Evolutionary conservation across 306 rosid genomes (phyloP), one percentile per base, ranked within the genome.

Genomic region (Sicyos edulis): DNA sequence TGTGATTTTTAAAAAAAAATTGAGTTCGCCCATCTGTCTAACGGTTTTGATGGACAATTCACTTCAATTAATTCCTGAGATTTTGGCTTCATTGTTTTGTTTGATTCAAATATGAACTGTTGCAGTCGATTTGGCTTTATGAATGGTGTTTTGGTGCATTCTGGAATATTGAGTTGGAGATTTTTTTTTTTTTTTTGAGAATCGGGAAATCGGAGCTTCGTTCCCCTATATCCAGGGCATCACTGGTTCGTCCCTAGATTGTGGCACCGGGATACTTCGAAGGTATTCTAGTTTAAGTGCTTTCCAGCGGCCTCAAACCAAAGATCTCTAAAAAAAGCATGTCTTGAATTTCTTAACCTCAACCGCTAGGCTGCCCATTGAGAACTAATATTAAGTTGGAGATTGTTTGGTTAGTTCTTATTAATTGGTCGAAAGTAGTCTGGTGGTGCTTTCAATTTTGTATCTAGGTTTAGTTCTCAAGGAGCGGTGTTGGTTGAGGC

Each of bases 81-180:
- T 16, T 12, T 21, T 7, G 21, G 42, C 24, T 68, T 67, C 22
- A 47, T 13, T 67, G 55, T 21, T 45, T 17, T 20, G 21, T 13
- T 19, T 21, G 2, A 40, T 65, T 3, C 34, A 21, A 20, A 10
- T 37, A 45, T 22, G 37, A 13, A 0, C 13, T 67, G 4, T 32
- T 32, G 37, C 11, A n/a, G 21, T 67, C 10, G 6, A 12, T 67
- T 47, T 67, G 29, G 54, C 72, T 66, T 67, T n/a, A 17, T 44
- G 32, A 45, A 6, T 67, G 21, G 13, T 67, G n/a, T 21, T 67
- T 59, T 2, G 24, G 54, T 65, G 54, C 71, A 65, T 65, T 65
- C 17, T 64, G 32, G n/a, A 64, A 17, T 11, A 29, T 26, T 59
- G 20, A 26, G 66, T 59, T 29, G 66, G 66, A 37, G 50, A 32